Evolutionary conservation across 495 filamentous ascomycete species (phyloP).

Genomic region (Penicillium coprophilum): DNA sequence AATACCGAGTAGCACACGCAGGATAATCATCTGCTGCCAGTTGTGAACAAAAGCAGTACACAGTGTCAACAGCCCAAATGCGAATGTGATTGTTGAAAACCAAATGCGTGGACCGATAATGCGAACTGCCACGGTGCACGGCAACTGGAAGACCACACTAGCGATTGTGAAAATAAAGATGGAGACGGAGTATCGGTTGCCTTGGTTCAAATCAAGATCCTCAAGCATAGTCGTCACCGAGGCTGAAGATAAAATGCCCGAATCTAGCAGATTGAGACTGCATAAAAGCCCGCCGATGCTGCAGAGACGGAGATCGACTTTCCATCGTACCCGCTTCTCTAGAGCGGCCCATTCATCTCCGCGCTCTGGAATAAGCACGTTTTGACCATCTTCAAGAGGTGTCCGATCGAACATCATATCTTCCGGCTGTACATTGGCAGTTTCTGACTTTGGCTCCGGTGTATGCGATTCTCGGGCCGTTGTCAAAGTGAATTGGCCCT

Average conservation of each 20-base stretch:
- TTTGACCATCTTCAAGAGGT: neutral
- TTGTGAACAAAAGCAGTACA: slow-evolving; percentile 60
- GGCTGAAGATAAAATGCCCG: slow-evolving; percentile 73
- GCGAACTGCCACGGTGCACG: slow-evolving; percentile 68
- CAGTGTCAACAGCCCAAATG: slow-evolving; percentile 70
- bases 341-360: slow-evolving; percentile 21
- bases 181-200: slow-evolving; percentile 65
- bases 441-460: neutral
- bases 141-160: slow-evolving; percentile 72
- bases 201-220: slow-evolving; percentile 61
- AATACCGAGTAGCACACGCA: slow-evolving; percentile 70
- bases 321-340: slow-evolving; percentile 54
- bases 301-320: slow-evolving; percentile 72
- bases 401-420: neutral
- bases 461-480: neutral
- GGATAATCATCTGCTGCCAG: slow-evolving; percentile 72
- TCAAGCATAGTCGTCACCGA: slow-evolving; percentile 71
- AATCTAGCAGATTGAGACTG: slow-evolving; percentile 70
- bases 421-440: neutral
- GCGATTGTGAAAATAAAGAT: slow-evolving; percentile 81
- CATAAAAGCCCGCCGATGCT: slow-evolving; percentile 73
- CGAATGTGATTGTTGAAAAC: slow-evolving; percentile 66
- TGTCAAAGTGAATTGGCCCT: neutral
- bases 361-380: neutral
- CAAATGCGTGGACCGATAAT: slow-evolving; percentile 66